Evolutionary conservation across 78 protist species (phyloP), one percentile per base, ranked within the genome.

Genomic region (Ministeria vibrans): DNA sequence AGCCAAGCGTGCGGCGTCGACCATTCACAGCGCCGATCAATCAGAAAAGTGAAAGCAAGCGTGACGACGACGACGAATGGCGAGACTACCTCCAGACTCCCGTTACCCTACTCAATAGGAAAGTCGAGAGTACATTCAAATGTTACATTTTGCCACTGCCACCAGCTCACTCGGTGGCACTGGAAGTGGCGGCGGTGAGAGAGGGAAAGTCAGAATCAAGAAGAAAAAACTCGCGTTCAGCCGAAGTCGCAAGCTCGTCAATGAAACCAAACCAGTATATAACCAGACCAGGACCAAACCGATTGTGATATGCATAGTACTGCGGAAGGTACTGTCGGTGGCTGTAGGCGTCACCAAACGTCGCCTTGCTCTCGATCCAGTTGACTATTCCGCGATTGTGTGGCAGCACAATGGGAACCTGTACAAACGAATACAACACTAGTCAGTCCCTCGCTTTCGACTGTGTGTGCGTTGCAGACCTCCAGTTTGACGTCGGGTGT

Each of bases 291-390:
- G 82, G 82, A 1, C 82, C 82, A 32, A 9, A 78, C 82, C 82
- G 2, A 61, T 63, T 78, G 7, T 18, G 45, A 39, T 78, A 78
- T 27, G 61, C 30, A 0, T 9, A 78, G 11, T 41, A 78, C 42
- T 78, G 82, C 30, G 34, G 20, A 7, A 53, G 71, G 49, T 77
- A 53, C 6, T 34, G 36, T 23, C 32, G 20, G 66, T 78, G 82
- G 30, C 49, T 28, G 7, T 78, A 23, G 42, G 9, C n/a, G 73
- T 78, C 82, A 2, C 74, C 82, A 51, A 78, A 78, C 27, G 49
- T 42, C 38, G 82, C 82, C 72, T 78, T 78, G 82, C 82, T 78
- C 32, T 78, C 82, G 25, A 78, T 63, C 82, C 82, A 78, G 11
- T 38, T 30, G 36, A 63, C 69, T 1, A 78, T 7, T 9, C 66